phyloP scores from a whole-genome alignment of 179 eudicot genomes.

The Spergularia azorica region DNA sequence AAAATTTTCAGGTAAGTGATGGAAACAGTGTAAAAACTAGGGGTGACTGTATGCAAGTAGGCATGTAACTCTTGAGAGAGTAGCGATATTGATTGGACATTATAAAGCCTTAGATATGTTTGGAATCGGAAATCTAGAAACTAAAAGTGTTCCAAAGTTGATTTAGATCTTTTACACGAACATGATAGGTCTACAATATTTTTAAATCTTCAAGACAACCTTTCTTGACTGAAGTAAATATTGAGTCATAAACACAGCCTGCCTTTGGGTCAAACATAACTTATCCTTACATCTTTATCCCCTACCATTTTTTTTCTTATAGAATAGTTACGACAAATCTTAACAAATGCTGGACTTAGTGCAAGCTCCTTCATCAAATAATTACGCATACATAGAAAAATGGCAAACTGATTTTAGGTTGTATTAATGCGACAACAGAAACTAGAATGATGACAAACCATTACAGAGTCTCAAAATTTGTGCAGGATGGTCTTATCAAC shows the following conservation, averaged over 20 bases:
- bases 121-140: not conserved
- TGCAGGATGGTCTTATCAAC: no score
- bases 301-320: not conserved
- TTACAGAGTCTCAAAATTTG: no score
- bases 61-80: not conserved
- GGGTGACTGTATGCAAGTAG: not conserved
- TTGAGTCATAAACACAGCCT: not conserved
- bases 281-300: not conserved
- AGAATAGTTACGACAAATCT: not conserved
- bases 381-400: not conserved
- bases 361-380: not conserved
- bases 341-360: no score
- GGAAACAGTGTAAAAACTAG: not conserved
- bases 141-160: not conserved
- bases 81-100: not conserved
- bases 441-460: no score
- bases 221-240: not conserved
- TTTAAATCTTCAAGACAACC: not conserved
- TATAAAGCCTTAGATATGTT: not conserved
- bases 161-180: not conserved
- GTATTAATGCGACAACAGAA: no score
- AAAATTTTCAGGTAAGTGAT: constrained; percentile 2
- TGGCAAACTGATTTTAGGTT: not conserved
- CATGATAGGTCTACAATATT: not conserved
- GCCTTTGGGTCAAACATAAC: not conserved